Percentiles rank a stretch among this genome's conserved stretches.
Conservation (phyloP, 192 early-diverging fungal species). For the Kickxella alabastrina region DNA sequence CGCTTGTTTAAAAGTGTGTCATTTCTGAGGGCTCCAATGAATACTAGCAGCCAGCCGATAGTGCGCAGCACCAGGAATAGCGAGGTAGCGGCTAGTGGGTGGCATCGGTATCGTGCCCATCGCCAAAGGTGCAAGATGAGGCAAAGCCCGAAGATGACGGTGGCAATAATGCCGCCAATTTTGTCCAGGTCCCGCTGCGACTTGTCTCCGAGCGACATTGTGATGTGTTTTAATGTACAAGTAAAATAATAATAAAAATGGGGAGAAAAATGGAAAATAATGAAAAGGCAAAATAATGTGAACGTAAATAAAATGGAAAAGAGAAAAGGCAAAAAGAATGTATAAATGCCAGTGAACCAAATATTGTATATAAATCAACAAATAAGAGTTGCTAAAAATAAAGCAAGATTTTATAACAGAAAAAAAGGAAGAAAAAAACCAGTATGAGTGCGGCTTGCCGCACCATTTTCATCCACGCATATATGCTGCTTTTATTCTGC, state of each 20-base stretch:
- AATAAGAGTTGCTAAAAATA: not conserved
- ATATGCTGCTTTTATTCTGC: too few relatives aligned
- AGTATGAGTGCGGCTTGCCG: not conserved
- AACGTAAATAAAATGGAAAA: not conserved
- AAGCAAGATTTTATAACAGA: not conserved
- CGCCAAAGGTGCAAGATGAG: slow-evolving; percentile 38
- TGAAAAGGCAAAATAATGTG: not conserved
- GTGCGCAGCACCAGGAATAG: slow-evolving; percentile 35
- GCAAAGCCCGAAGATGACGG: slow-evolving; percentile 26
- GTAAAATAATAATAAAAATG: too few relatives aligned
- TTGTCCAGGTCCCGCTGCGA: slow-evolving; percentile 39
- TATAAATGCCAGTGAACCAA: not conserved
- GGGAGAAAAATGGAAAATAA: slow-evolving; percentile 3
- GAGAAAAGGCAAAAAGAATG: not conserved
- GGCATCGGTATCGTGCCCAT: slow-evolving; percentile 34
- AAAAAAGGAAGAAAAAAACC: not conserved
- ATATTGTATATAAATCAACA: not conserved
- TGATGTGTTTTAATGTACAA: not conserved
- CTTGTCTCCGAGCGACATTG: slow-evolving; percentile 26
- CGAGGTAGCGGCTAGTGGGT: slow-evolving; percentile 20
- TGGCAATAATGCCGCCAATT: slow-evolving; percentile 46
- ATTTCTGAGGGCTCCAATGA: slow-evolving; percentile 32
- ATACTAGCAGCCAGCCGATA: slow-evolving; percentile 46
- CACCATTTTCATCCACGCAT: too few relatives aligned
- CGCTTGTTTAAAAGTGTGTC: slow-evolving; percentile 36